phyloP scores from a whole-genome alignment of 257 asterid genomes.

The Solanum dulcamara region DNA sequence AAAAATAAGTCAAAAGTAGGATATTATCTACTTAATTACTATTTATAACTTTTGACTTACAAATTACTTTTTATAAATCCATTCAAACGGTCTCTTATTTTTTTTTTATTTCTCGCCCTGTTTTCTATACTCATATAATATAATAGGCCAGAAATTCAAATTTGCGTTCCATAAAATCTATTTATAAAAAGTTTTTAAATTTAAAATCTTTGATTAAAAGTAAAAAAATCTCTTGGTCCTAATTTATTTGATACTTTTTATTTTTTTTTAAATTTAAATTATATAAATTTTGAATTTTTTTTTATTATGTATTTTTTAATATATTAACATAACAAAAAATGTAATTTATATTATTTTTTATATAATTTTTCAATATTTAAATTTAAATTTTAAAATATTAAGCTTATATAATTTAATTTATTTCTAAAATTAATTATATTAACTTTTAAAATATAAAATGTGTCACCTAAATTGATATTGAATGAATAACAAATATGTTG shows the following conservation, averaged over 20 bases:
- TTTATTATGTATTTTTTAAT: background rate
- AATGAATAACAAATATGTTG: background rate
- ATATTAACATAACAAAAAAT: background rate
- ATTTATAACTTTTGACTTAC: too few relatives aligned
- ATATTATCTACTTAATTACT: too few relatives aligned
- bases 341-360: background rate
- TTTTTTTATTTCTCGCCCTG: too few relatives aligned
- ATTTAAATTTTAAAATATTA: background rate
- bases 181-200: too few relatives aligned
- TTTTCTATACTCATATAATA: too few relatives aligned
- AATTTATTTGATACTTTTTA: background rate
- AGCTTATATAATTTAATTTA: background rate
- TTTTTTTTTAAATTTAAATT: fast-evolving
- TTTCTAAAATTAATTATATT: background rate
- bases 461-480: background rate
- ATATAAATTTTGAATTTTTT: background rate
- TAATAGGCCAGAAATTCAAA: too few relatives aligned
- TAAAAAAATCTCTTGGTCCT: background rate
- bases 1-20: too few relatives aligned
- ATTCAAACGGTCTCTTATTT: too few relatives aligned
- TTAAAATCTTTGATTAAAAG: too few relatives aligned
- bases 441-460: background rate
- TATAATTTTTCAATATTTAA: background rate
- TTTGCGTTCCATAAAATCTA: too few relatives aligned
- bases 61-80: too few relatives aligned